Evolutionary conservation across 139 green algal genomes (phyloP), one percentile per base, ranked within the genome.

Genomic region (Tetradesmus obliquus): DNA sequence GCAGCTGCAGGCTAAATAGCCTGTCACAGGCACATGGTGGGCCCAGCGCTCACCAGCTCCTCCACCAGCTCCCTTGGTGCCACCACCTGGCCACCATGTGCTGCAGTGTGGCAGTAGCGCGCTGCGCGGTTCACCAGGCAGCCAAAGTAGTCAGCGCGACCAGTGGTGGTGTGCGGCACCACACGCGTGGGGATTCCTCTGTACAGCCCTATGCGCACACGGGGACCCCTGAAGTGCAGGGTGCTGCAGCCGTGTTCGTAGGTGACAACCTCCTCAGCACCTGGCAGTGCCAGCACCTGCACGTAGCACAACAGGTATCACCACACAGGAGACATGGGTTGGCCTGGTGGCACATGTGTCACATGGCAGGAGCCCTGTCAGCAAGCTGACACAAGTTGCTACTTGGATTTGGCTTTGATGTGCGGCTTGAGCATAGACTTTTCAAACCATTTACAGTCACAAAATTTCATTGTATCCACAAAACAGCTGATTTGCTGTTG

Each of bases 171-270:
- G 91, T 97, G 95, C 17, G 95, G 95, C 20, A 87, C 69, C 54
- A 96, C 90, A 12, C 92, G 90, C 55, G 90, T 94, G 19, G 94
- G 94, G 58, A 92, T 45, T 2, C 94, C 95, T 58, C 94, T 55
- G 85, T 96, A 97, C 53, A 97, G n/a, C 1, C 95, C 95, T 91
- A 95, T 94, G 79, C 94, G 95, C 69, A 96, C 90, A 0, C 93
- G 88, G 19, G 94, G 95, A 1, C 95, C 95, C 2, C 91, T 58
- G 79, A 94, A 96, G 71, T 95, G 81, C 53, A 95, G 58, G 3
- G 74, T 53, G 10, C 90, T 85, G 4, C 32, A 84, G 72, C 79
- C 93, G 19, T 24, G 22, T 3, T 51, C 62, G 7, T 83, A 60
- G 51, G 32, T 55, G 51, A 62, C 15, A 9, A 72, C 58, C 80